phyloP scores from a whole-genome alignment of 306 rosid genomes.

The Bauhinia variegata region DNA sequence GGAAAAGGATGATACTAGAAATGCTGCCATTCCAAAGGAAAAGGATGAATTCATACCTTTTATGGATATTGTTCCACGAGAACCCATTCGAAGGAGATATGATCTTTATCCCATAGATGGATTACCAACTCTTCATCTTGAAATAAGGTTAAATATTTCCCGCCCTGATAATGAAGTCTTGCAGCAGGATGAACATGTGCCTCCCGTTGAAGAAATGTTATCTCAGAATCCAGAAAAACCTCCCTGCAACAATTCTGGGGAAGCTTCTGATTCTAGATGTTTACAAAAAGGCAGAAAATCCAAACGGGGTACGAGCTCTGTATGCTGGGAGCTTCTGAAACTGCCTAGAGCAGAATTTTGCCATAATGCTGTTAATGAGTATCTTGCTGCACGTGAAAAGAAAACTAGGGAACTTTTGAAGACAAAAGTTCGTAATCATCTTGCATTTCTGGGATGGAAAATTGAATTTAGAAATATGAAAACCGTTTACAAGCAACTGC shows the following conservation, averaged over 20 bases:
- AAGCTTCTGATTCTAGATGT: conserved; percentile 5
- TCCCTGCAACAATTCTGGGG: conserved; percentile 25
- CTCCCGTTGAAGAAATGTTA: conserved; percentile 12
- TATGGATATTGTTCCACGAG: no score
- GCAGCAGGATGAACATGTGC: conserved; percentile 33
- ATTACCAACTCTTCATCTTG: conserved; percentile 8
- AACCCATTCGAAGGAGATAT: conserved; percentile 31
- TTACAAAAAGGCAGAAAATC: conserved; percentile 10
- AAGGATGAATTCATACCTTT: no score
- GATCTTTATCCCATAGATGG: conserved; percentile 25
- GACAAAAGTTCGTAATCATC: conserved; percentile 48
- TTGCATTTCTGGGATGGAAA: conserved; percentile 73
- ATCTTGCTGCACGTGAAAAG: conserved; percentile 3
- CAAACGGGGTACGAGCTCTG: not conserved
- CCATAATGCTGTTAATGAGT: conserved; percentile 56
- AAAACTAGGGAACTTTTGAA: not conserved
- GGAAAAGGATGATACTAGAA: no score
- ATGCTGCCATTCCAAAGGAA: no score
- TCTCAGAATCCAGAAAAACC: conserved; percentile 35
- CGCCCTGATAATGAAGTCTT: conserved; percentile 25
- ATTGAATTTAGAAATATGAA: conserved; percentile 38
- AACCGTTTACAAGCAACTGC: not conserved
- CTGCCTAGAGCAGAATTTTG: conserved; percentile 43
- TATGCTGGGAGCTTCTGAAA: conserved; percentile 42
- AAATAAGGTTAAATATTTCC: conserved; percentile 10